Evolutionary conservation across 2,329 filamentous ascomycete species (phyloP).

Genomic region (Penicillium sp.): DNA sequence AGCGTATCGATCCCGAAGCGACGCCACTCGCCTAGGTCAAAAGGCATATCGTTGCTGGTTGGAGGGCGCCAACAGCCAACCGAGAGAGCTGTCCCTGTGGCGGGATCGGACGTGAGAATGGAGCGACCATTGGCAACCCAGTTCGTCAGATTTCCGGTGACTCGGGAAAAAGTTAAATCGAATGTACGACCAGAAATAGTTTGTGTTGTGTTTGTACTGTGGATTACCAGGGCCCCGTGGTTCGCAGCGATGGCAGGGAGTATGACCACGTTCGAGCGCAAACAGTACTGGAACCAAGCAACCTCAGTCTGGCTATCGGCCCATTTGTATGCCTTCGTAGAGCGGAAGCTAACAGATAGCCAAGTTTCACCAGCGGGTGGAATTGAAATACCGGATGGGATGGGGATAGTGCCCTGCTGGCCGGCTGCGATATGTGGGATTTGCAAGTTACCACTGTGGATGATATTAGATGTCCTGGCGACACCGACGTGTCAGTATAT

Average conservation of each 20-base stretch:
- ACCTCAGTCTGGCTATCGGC: not conserved
- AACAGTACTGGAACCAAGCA: slow-evolving; percentile 1
- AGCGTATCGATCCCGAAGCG: slow-evolving; percentile 18
- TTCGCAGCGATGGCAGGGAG: not conserved
- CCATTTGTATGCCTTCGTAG: not conserved
- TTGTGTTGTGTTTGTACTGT: slow-evolving; percentile 14
- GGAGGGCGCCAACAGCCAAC: slow-evolving; percentile 30
- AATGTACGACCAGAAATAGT: slow-evolving; percentile 11
- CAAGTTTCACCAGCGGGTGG: not conserved
- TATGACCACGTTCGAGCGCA: not conserved
- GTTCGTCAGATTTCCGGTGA: not conserved
- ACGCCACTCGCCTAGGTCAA: slow-evolving; percentile 23
- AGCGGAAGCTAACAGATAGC: slow-evolving; percentile 4
- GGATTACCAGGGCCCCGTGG: not conserved
- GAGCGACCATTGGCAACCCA: not conserved
- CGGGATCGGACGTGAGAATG: not conserved
- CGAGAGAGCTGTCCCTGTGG: not conserved
- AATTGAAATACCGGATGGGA: not conserved
- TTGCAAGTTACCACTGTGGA: not conserved
- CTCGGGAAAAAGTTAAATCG: slow-evolving; percentile 13
- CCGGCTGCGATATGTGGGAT: not conserved
- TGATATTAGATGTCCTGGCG: not conserved
- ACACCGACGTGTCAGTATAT: not conserved
- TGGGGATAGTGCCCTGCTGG: not conserved
- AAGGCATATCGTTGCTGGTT: slow-evolving; percentile 29